Evolutionary conservation across 208 protist species (phyloP).

Genomic region (Blechomonas ayalai): DNA sequence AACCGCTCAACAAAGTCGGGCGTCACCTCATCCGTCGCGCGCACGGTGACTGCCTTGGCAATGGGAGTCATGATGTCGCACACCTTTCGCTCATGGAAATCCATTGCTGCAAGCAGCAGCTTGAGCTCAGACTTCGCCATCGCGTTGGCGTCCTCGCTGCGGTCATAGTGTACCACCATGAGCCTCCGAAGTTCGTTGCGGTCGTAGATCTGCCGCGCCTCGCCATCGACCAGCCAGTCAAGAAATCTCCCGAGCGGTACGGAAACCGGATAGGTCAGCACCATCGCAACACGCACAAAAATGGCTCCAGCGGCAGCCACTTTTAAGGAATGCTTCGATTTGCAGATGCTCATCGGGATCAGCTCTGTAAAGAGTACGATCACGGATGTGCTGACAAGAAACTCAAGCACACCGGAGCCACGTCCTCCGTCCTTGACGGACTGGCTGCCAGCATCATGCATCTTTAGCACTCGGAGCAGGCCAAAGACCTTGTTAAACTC

Average conservation of each 20-base stretch:
- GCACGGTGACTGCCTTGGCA: constrained; percentile 35
- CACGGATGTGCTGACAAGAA: constrained; percentile 65
- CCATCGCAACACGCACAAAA: constrained; percentile 70
- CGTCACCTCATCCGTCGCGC: constrained; percentile 59
- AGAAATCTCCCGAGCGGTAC: constrained; percentile 72
- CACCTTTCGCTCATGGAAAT: constrained; percentile 81
- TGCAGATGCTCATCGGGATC: constrained; percentile 85
- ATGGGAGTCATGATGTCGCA: constrained; percentile 84
- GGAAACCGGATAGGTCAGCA: constrained; percentile 74
- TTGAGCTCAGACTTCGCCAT: constrained; percentile 74
- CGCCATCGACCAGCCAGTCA: constrained; percentile 56
- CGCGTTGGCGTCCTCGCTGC: constrained; percentile 24
- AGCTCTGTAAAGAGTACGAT: constrained; percentile 85
- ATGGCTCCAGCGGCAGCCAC: constrained; percentile 69
- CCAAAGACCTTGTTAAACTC: constrained; percentile 52
- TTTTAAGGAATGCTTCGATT: constrained; percentile 76
- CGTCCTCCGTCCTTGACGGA: constrained; percentile 7
- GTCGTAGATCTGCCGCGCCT: constrained; percentile 80
- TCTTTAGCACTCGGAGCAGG: constrained; percentile 29
- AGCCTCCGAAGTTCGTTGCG: constrained; percentile 79
- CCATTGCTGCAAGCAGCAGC: constrained; percentile 80
- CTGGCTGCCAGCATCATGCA: too few species aligned
- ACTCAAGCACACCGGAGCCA: constrained; percentile 34
- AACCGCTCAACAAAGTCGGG: constrained; percentile 62
- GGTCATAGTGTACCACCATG: constrained; percentile 83